Percentiles rank a stretch among this genome's conserved stretches.
Evolutionary conservation across 139 green algal species (phyloP).

Genomic region (Micractinium sp.): DNA sequence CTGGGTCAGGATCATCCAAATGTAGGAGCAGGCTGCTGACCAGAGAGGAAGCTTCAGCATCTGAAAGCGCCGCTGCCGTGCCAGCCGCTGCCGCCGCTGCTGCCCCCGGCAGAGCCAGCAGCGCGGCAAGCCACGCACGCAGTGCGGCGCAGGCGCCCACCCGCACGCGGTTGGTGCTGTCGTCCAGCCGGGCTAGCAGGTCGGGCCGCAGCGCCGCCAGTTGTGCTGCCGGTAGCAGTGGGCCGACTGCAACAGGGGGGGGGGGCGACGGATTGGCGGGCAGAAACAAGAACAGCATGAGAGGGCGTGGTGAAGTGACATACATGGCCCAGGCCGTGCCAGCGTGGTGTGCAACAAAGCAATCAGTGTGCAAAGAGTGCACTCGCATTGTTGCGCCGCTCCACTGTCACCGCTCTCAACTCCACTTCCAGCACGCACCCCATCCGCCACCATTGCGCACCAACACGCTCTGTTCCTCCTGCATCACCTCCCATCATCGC

Average conservation of each 20-base stretch:
- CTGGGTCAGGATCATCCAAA: conserved; percentile 77
- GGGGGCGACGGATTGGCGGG: background rate
- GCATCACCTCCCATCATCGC: too few relatives aligned
- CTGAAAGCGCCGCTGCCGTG: background rate
- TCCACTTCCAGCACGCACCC: background rate
- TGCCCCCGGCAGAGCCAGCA: background rate
- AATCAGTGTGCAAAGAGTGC: background rate
- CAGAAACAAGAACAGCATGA: conserved; percentile 31
- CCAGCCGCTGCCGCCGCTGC: background rate
- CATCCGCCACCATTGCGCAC: background rate
- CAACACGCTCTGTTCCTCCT: background rate
- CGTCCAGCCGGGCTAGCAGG: conserved; percentile 85
- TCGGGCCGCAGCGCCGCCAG: conserved; percentile 74
- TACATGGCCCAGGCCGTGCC: too few relatives aligned
- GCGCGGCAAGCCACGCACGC: background rate
- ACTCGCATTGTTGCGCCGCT: background rate
- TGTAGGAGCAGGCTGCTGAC: conserved; percentile 75
- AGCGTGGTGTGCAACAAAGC: background rate
- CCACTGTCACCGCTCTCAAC: background rate
- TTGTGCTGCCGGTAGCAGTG: conserved; percentile 55
- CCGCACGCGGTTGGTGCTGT: conserved; percentile 78
- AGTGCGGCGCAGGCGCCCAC: conserved; percentile 36
- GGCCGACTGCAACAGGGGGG: conserved; percentile 40
- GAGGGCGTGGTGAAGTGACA: too few relatives aligned
- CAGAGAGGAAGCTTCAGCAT: conserved; percentile 28